Base-by-base conservation (phyloP, 108 stramenopile species). In the Parietichytrium sp. region DNA sequence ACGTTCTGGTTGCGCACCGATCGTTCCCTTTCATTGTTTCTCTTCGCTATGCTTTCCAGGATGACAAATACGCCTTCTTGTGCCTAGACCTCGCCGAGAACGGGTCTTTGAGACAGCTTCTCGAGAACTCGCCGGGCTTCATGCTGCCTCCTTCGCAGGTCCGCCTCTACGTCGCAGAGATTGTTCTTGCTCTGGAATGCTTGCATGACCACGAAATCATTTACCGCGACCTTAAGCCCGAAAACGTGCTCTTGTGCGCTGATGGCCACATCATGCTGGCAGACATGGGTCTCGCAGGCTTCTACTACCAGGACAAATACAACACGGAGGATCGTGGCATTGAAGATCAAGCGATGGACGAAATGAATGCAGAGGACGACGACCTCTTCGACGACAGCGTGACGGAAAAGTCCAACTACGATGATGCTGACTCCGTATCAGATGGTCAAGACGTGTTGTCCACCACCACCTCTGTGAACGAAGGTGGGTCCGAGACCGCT, bases 261-360 rank as follows among this genome's bases (percentile, higher is more conserved):
- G 88, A 90, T 61, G 89, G 89, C 18, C 89, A 90, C 85, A 87
- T 90, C n/a, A 85, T 86, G 82, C 83, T 90, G 6, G 89, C 84
- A 6, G 89, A 88, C 52, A 85, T 90, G 85, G 89, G 89, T 7
- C 8, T 72, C 61, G 61, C 61, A 6, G 61, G 61, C 10, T 72
- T 72, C 20, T 72, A 38, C 50, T 84, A 78, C 38, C 79, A 36
- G 13, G 78, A 38, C 79, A 80, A 79, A 26, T 30, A 51, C 79
- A 79, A 26, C 13, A 26, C n/a, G n/a, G n/a, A n/a, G n/a, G n/a
- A n/a, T n/a, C n/a, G n/a, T n/a, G n/a, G n/a, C n/a, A n/a, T n/a
- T n/a, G n/a, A n/a, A n/a, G n/a, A n/a, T n/a, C n/a, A n/a, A n/a
- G n/a, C n/a, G n/a, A n/a, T n/a, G n/a, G n/a, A n/a, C n/a, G n/a